A percentile compares a stretch with the other conserved stretches of the same genome.
Conservation (phyloP, 129 eudicot species). For the Artemisia annua region DNA sequence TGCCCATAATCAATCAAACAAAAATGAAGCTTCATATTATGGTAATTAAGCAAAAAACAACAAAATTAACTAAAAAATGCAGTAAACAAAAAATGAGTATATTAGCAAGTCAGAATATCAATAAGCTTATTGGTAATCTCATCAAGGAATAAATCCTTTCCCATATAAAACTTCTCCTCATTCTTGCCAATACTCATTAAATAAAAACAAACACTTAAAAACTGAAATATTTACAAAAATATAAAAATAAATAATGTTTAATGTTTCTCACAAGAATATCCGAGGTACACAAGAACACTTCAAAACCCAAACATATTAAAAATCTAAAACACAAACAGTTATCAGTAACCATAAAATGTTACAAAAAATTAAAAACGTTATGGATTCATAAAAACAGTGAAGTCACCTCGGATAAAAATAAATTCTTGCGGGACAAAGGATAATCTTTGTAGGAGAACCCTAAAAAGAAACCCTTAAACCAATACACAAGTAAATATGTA, state of each 20-base stretch:
- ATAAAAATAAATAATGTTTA: background rate
- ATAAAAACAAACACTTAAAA: background rate
- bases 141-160: constrained; percentile 27
- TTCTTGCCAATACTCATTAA: constrained; percentile 16
- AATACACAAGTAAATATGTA: constrained; percentile 18
- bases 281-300: constrained; percentile 21
- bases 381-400: background rate
- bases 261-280: constrained; percentile 26
- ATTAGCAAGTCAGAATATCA: constrained; percentile 55
- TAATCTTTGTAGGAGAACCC: constrained; percentile 71
- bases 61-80: background rate
- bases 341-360: background rate
- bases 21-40: too few species aligned
- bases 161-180: constrained; percentile 34
- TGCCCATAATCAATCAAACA: too few species aligned
- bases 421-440: background rate
- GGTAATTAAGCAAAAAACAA: too few species aligned
- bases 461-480: constrained; percentile 35
- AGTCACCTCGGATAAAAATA: background rate
- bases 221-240: too few species aligned
- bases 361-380: background rate
- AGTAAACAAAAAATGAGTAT: background rate
- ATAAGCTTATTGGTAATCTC: constrained; percentile 52
- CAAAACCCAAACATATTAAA: constrained; percentile 12
- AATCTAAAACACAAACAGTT: constrained; percentile 10